Evolutionary conservation across 352 stramenopile genomes (phyloP).

Genomic region (Globisporangium barbulae): DNA sequence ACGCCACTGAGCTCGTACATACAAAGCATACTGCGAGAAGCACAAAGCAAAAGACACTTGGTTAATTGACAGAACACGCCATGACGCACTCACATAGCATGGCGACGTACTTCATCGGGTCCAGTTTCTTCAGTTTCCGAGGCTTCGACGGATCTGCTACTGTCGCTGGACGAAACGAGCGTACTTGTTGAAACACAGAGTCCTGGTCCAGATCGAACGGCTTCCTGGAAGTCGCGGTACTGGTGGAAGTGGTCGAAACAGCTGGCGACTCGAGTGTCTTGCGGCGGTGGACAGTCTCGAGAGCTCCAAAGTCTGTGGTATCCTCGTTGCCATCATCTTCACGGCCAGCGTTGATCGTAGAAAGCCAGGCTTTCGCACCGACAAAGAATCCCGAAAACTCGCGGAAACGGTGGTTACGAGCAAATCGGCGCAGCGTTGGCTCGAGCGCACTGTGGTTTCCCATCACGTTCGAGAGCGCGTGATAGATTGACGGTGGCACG

Average conservation of each 20-base stretch:
- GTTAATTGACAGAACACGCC: neutral
- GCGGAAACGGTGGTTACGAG: conserved; percentile 23
- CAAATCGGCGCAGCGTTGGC: neutral
- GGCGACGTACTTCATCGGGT: conserved; percentile 57
- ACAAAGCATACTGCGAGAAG: conserved; percentile 49
- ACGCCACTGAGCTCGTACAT: conserved; percentile 71
- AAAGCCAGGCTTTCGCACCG: conserved; percentile 30
- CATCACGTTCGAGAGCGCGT: conserved; percentile 6
- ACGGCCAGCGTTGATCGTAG: neutral
- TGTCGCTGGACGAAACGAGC: neutral
- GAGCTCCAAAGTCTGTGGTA: neutral
- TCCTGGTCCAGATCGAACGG: conserved; percentile 14
- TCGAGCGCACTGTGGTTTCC: neutral
- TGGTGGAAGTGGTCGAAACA: neutral
- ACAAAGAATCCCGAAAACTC: conserved; percentile 30
- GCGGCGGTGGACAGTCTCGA: neutral
- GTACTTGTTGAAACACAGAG: conserved; percentile 34
- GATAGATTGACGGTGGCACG: neutral
- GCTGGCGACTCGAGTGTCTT: neutral
- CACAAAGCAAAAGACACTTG: neutral
- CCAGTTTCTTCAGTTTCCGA: conserved; percentile 21
- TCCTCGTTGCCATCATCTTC: conserved; percentile 16
- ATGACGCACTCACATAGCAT: neutral
- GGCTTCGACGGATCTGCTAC: conserved; percentile 3
- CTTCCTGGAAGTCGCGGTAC: neutral